These are phyloP conservation scores for Letharia columbiana DNA, from an alignment of 495 filamentous ascomycete species.

Conservation along the genomic window DNA sequence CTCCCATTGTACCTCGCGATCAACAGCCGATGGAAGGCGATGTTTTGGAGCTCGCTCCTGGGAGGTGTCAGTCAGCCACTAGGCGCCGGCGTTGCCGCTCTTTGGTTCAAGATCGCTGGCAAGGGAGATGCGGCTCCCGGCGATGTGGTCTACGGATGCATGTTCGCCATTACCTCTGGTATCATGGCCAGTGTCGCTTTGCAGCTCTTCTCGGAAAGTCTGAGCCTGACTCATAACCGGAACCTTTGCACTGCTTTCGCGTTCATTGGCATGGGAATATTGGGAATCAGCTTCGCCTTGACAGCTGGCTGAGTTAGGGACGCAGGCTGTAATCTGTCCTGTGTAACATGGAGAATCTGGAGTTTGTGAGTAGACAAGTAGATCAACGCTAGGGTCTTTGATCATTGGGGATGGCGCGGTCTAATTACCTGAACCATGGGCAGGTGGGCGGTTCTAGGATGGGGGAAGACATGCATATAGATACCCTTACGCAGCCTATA, in stretches of 20 bases:
- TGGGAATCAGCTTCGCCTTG: conserved; percentile 81
- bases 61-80: conserved; percentile 82
- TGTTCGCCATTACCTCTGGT: conserved; percentile 85
- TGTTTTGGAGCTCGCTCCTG: conserved; percentile 73
- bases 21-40: conserved; percentile 62
- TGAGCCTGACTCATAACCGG: conserved; percentile 71
- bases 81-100: conserved; percentile 72
- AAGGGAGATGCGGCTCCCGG: conserved; percentile 32
- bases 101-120: conserved; percentile 61
- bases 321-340: not conserved
- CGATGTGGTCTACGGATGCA: conserved; percentile 65
- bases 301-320: conserved; percentile 40
- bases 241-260: conserved; percentile 75
- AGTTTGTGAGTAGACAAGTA: not conserved
- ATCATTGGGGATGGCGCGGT: not conserved
- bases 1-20: conserved; percentile 86
- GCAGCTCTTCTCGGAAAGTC: conserved; percentile 78
- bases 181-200: conserved; percentile 92
- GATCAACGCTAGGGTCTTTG: not conserved
- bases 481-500: conserved; percentile 2
- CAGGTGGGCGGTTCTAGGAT: not conserved
- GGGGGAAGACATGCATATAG: not conserved
- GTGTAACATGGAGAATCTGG: not conserved
- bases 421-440: not conserved
- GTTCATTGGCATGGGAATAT: conserved; percentile 79